Evolutionary conservation across 2,329 filamentous ascomycete genomes (phyloP), one percentile per base, ranked within the genome.

Genomic region (Alternaria burnsii): DNA sequence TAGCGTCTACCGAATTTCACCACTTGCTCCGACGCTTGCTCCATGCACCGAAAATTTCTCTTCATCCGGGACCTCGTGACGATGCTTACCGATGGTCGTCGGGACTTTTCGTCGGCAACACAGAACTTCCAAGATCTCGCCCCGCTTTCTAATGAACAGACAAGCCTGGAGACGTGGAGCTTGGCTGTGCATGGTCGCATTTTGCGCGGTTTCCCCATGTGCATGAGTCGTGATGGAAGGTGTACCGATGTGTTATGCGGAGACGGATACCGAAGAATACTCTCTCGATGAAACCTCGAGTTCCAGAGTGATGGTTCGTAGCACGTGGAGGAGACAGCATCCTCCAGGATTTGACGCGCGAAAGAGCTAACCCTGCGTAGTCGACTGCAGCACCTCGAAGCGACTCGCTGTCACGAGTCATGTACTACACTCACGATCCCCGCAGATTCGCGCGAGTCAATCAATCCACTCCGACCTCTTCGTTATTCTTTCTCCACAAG

Each of bases 21-120:
- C 58, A 24, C 22, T 34, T 34, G 34, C 40, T n/a, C 63, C 50
- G 63, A 59, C 53, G 58, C 64, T 58, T 66, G 58, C 40, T 56
- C 41, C 48, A 54, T 44, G 41, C 43, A 36, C 44, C 44, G 43
- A 52, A 62, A 62, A 61, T 48, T 56, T 63, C 48, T 65, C 42
- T 56, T 40, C 40, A 20, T 53, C 40, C 30, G 20, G 28, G 30
- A 47, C 59, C 62, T 63, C 62, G 59, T 65, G 50, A 59, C 62
- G 62, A 55, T 46, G 44, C 20, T 16, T 54, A 11, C 10, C 20
- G 5, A 50, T 43, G 46, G 20, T 32, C 5, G 10, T 52, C 50
- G 55, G 52, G 48, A 57, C 51, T 55, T 54, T 63, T 51, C 30
- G 42, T 63, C 58, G 50, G 61, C 61, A 30, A 41, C 41, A 36